Percentiles rank a stretch among this genome's conserved stretches.
Conservation (phyloP, 352 stramenopile species). For the Hyaloperonospora arabidopsidis region DNA sequence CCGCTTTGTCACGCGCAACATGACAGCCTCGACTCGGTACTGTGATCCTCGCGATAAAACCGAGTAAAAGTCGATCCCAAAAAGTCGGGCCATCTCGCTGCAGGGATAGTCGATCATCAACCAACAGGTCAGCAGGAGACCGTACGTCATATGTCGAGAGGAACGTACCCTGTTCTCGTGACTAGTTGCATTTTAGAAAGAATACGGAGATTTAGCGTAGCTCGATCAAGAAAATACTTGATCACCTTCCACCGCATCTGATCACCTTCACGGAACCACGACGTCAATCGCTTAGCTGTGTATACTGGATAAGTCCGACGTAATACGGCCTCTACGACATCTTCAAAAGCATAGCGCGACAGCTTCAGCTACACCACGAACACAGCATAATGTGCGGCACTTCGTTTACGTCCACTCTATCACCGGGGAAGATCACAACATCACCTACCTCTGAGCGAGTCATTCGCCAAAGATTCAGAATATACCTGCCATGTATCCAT, state of each 20-base stretch:
- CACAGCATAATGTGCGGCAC: background rate
- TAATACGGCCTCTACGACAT: slow-evolving; percentile 61
- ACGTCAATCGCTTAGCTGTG: slow-evolving; percentile 41
- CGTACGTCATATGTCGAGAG: background rate
- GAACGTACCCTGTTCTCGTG: slow-evolving; percentile 55
- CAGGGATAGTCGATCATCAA: slow-evolving; percentile 1
- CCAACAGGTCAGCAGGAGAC: slow-evolving; percentile 1
- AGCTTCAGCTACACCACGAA: slow-evolving; percentile 65
- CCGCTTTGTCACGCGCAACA: slow-evolving; percentile 87
- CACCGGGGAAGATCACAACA: background rate
- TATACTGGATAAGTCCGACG: slow-evolving; percentile 60
- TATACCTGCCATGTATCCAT: slow-evolving; percentile 84
- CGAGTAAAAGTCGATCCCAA: slow-evolving; percentile 93
- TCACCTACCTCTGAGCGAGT: slow-evolving; percentile 60
- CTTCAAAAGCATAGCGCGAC: slow-evolving; percentile 70
- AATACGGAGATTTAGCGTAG: slow-evolving; percentile 62
- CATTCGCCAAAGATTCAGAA: slow-evolving; percentile 91
- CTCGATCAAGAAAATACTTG: slow-evolving; percentile 38
- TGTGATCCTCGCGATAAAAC: slow-evolving; percentile 89
- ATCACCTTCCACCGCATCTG: slow-evolving; percentile 48
- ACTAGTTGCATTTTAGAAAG: slow-evolving; percentile 82
- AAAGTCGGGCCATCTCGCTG: slow-evolving; percentile 89
- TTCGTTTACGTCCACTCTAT: background rate
- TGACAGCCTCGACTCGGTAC: slow-evolving; percentile 89
- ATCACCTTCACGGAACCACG: slow-evolving; percentile 44